Conservation (phyloP, 78 protist species). For the Mantamonas sphyraenae region DNA sequence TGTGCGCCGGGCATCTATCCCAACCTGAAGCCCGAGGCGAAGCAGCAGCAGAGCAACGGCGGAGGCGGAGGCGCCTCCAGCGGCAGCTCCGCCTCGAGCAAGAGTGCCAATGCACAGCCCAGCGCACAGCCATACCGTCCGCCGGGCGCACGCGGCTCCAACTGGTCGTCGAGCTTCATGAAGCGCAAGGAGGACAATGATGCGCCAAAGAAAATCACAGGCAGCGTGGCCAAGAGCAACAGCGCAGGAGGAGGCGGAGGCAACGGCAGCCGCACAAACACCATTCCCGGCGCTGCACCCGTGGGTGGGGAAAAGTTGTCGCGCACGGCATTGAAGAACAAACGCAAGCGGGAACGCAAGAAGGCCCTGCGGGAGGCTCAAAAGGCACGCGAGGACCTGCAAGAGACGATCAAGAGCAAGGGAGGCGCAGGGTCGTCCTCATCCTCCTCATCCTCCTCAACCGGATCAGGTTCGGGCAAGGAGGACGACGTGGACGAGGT, state of each 20-base stretch:
- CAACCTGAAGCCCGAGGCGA: background rate
- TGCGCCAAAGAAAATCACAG: no score
- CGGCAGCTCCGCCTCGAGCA: background rate
- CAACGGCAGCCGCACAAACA: no score
- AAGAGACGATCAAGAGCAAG: background rate
- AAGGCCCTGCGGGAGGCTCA: background rate
- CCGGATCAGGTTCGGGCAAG: background rate
- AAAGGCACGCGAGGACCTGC: background rate
- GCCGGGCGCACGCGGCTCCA: background rate
- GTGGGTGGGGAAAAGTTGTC: no score
- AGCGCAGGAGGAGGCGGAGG: no score
- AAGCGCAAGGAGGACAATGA: background rate
- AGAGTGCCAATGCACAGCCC: background rate
- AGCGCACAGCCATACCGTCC: background rate
- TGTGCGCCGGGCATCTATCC: background rate
- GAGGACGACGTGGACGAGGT: no score
- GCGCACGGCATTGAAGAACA: no score
- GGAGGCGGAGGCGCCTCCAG: no score
- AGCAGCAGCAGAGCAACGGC: background rate
- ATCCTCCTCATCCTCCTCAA: background rate
- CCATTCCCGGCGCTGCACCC: no score
- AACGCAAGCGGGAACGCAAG: constrained; percentile 25
- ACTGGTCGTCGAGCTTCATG: background rate
- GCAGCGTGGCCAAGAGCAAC: no score
- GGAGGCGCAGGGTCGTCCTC: background rate